Evolutionary conservation across 2,329 filamentous ascomycete genomes (phyloP), one percentile per base, ranked within the genome.

Genomic region (Cordyceps javanica): DNA sequence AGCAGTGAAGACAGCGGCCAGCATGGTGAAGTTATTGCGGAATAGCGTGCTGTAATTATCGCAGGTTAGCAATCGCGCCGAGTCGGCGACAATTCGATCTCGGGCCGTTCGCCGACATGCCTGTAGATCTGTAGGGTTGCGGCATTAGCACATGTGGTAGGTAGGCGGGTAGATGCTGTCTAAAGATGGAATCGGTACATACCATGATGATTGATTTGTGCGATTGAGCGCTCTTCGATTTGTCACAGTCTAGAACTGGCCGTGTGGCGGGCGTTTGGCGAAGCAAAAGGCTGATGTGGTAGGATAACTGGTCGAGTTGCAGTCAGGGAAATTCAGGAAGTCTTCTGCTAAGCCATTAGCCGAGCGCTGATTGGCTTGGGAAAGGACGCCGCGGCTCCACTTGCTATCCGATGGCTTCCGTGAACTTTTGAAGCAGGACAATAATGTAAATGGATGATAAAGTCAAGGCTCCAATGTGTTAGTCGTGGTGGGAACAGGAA

Each of bases 11-110:
- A 99, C 89, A 63, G 86, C 82, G 65, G 85, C 87, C 68, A 99
- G 81, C 85, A 96, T 96, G 73, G 88, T 81, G 68, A 82, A 88
- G 82, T 99, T 99, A 72, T 83, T 87, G 75, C 88, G 87, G 81
- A 97, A 87, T 66, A 97, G 69, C 70, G 85, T 75, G 80, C 94
- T 97, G 75, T 64, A 61, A 23, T 34, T 25, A 28, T 19, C 32
- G 45, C 23, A 39, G 55, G 53, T 60, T 59, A 55, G 58, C 30
- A 45, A 16, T 26, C 55, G 25, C 25, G 26, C 60, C 60, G 58
- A 36, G 32, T 62, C 57, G 55, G 57, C 59, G 51, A 59, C 45
- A 36, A 44, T 50, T 44, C 52, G 60, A 32, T 42, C 21, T 50
- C 32, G 19, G 48, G 42, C 50, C 44, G 21, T 36, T 42, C 28